phyloP scores from a whole-genome alignment of 345 rosid genomes.

The Fremontodendron californicum region DNA sequence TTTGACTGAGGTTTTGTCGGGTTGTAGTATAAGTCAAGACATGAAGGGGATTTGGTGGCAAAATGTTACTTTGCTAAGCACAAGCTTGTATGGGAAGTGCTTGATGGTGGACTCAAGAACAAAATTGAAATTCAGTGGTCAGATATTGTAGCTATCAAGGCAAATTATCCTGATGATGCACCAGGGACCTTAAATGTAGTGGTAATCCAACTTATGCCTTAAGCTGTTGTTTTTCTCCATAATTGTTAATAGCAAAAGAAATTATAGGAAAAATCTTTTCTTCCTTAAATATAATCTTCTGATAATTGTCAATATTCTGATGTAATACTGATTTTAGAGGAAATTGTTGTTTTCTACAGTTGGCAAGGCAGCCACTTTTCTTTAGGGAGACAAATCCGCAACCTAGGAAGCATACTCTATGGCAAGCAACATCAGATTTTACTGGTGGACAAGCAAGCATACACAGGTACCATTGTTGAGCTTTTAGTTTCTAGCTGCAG shows the following conservation, averaged over 20 bases:
- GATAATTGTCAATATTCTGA: neutral
- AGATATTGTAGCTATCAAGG: too few species aligned
- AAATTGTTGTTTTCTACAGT: conserved; percentile 31
- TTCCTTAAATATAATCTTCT: neutral
- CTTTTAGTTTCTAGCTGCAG: neutral
- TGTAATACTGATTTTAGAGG: neutral
- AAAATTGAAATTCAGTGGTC: too few species aligned
- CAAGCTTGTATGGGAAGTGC: too few species aligned
- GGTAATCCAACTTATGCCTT: too few species aligned
- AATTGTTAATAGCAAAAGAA: too few species aligned
- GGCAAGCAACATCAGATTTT: conserved; percentile 75
- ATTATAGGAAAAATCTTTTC: neutral
- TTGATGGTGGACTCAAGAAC: too few species aligned
- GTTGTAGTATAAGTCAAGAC: conserved; percentile 51
- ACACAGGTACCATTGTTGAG: conserved; percentile 34
- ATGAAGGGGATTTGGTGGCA: too few species aligned
- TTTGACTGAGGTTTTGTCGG: neutral
- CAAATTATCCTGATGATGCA: too few species aligned
- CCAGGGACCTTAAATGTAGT: too few species aligned
- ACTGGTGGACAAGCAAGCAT: conserved; percentile 63
- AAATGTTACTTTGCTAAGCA: too few species aligned
- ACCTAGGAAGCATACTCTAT: conserved; percentile 68
- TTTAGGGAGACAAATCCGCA: conserved; percentile 72
- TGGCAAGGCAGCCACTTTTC: conserved; percentile 74
- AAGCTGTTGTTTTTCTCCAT: too few species aligned